Base-by-base conservation (phyloP, 1,139 yeast genomes). In the Scheffersomyces illinoinensis region DNA sequence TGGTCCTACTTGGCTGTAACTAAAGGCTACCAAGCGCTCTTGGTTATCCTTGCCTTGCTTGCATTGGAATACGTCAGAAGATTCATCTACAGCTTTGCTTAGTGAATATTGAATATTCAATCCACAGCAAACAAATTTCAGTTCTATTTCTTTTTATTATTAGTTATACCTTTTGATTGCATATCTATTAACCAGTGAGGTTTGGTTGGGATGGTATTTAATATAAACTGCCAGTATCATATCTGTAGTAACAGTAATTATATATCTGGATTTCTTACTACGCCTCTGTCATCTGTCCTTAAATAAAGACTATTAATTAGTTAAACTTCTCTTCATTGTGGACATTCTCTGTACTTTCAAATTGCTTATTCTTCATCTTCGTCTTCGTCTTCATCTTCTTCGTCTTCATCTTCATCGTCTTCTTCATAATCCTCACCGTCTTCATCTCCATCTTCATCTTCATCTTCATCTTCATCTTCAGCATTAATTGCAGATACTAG, bases 1-100 rank as follows among this genome's bases (percentile, higher is more conserved):
- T 74, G 89, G 77, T 78, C 85, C 51, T 88, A 87, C 72, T 81
- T 85, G 63, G 75, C 84, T 17, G 71, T 82, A 55, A 83, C 85
- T 53, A 80, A 79, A 62, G 85, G 85, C 24, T 79, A 81, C 60
- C 79, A 82, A 63, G 79, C 73, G 47, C 63, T 72, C 8, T 57
- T 83, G 55, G 64, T 66, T 1, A 20, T 75, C 20, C 58, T 68
- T n/a, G 62, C 64, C 24, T 58, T 77, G 52, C 58, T 74, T 19
- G 66, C 68, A 14, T 60, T 77, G 58, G 72, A 63, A 60, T 76
- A 72, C 64, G 55, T 73, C 58, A 72, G 74, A 63, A 72, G 72
- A 59, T 52, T 76, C 20, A 56, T 69, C 50, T 56, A 61, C 18
- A 64, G 61, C 48, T 56, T 69, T n/a, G 33, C 65, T 21, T 67